Evolutionary conservation across 129 eudicot genomes (phyloP), one percentile per base, ranked within the genome.

Genomic region (Dittrichia graveolens): DNA sequence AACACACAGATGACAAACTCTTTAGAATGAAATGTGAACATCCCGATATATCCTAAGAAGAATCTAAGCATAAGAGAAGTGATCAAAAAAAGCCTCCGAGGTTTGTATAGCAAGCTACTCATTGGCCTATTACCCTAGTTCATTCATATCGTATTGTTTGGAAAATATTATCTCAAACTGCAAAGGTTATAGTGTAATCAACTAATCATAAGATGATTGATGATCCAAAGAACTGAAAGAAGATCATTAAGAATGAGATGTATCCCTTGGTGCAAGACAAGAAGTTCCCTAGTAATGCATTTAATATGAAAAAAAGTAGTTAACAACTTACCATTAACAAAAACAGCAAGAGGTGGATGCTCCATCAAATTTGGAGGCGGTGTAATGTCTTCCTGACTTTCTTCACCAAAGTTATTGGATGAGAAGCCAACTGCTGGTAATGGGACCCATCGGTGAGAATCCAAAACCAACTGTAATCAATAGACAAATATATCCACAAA

Each of bases 391-490:
- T 90, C 99, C 13, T 68, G 86, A 77, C 70, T 84, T 76, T 88
- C 96, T 78, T 90, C 96, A 67, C 91, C 87, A 18, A 74, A 75
- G 73, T 90, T 83, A 68, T 46, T 81, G 63, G 94, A 80, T 62
- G 99, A 83, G 76, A 90, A 91, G 64, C 99, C 97, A 79, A 90
- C 96, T 48, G 94, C 90, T 84, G 99, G 97, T 49, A 88, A 62
- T 43, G 97, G 94, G 66, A 95, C 97, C 99, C 99, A 95, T 46
- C 99, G 94, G 75, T 90, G 99, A 67, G 99, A 95, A 81, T 95
- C 99, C 85, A 95, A 77, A 68, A 95, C 97, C 73, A 88, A 77
- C 99, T 95, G 91, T 66, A 72, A 53, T 45, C 5, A 75, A 77
- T 39, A 44, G 46, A 61, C 75, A 40, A 69, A 61, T 68, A 37